Conservation (phyloP, 257 asterid species). For the Eucommia ulmoides region DNA sequence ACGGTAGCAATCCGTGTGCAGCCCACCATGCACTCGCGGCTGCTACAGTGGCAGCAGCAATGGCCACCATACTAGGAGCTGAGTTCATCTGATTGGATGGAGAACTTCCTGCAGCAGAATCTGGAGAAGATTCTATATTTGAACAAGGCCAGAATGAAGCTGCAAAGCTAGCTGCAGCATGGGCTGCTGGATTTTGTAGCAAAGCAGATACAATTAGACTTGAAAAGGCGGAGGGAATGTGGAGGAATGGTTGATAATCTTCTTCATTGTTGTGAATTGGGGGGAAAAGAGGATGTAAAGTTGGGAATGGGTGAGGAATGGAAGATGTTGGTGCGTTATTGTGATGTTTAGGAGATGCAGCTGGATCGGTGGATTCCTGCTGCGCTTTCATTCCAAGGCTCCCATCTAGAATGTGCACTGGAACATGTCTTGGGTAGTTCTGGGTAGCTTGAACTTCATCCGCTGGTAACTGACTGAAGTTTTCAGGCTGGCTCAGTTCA, state of each 20-base stretch:
- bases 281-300: slow-evolving; percentile 50
- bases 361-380: slow-evolving; percentile 25
- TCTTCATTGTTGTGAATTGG: slow-evolving; percentile 45
- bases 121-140: slow-evolving; percentile 31
- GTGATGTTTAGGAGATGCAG: slow-evolving; percentile 38
- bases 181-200: slow-evolving; percentile 80
- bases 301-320: slow-evolving; percentile 41
- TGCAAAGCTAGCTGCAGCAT: slow-evolving; percentile 89
- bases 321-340: slow-evolving; percentile 40
- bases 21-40: slow-evolving; percentile 99
- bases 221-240: slow-evolving; percentile 56
- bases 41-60: slow-evolving; percentile 94
- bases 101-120: slow-evolving; percentile 28
- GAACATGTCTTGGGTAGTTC: slow-evolving; percentile 63
- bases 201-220: slow-evolving; percentile 66
- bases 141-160: slow-evolving; percentile 64
- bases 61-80: slow-evolving; percentile 60
- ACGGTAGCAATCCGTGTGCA: slow-evolving; percentile 83
- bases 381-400: slow-evolving; percentile 27
- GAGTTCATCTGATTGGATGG: slow-evolving; percentile 28
- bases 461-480: slow-evolving; percentile 18
- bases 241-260: slow-evolving; percentile 49
- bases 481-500: slow-evolving; percentile 30
- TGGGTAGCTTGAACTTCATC: slow-evolving; percentile 33
- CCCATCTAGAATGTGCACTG: slow-evolving; percentile 87